A percentile compares a stretch with the other conserved stretches of the same genome.
Conservation (phyloP, 140 eudicot genomes). For the Ambrosia hybrid region DNA sequence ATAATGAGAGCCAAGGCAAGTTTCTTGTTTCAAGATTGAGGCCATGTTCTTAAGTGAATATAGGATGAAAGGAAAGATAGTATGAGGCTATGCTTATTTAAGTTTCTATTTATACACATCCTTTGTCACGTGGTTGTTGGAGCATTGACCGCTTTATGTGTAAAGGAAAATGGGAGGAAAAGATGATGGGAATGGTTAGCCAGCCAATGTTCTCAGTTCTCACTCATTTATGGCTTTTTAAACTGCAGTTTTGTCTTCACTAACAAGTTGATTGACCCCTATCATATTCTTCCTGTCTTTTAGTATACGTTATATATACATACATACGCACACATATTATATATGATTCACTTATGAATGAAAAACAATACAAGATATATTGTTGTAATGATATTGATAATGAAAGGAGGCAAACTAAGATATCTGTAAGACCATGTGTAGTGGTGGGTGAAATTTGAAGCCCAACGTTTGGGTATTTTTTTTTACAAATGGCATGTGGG, state of each 20-base stretch:
- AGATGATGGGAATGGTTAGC: not conserved
- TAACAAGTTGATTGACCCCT: not conserved
- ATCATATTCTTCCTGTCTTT: not conserved
- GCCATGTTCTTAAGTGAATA: not conserved
- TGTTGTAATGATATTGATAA: too few species aligned
- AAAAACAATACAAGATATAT: too few species aligned
- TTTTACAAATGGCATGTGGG: too few species aligned
- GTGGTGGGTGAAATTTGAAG: too few species aligned
- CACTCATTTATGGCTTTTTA: not conserved
- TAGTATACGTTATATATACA: too few species aligned
- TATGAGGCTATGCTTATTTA: not conserved
- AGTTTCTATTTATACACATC: not conserved
- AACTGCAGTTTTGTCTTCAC: not conserved
- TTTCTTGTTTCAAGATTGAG: conserved; percentile 1
- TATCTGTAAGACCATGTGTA: too few species aligned
- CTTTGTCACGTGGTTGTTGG: not conserved
- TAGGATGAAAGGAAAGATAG: not conserved
- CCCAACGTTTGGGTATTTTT: too few species aligned
- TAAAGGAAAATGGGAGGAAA: not conserved
- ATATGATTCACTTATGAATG: too few species aligned
- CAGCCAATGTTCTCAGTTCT: not conserved
- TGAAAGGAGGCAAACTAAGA: too few species aligned
- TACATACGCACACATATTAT: too few species aligned
- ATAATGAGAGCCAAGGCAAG: conserved; percentile 20
- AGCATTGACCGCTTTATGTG: not conserved